These are phyloP conservation scores for Lentinula sp. DNA, from an alignment of 768 basidiomycete genomes.

Conservation along the genomic window DNA sequence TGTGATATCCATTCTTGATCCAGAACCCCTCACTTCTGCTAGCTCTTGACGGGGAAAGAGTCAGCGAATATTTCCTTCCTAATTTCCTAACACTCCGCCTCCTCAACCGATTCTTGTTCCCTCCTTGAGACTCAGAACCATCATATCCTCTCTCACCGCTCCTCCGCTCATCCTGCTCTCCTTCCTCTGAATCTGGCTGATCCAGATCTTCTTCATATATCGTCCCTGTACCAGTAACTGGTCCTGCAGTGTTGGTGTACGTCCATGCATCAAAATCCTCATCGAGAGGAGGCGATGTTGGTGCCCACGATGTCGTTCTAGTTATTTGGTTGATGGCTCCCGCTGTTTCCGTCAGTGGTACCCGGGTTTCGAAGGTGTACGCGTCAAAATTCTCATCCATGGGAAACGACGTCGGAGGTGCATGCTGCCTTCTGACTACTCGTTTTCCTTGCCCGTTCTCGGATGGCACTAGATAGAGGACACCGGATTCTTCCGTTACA, in stretches of 20 bases:
- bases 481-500: constrained; percentile 23
- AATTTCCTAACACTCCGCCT: background rate
- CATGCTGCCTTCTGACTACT: constrained; percentile 28
- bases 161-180: background rate
- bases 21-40: background rate
- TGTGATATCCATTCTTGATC: background rate
- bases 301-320: constrained; percentile 9
- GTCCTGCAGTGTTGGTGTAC: constrained; percentile 10
- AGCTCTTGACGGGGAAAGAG: background rate
- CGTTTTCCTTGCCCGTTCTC: constrained; percentile 29
- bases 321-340: background rate
- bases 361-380: constrained; percentile 19
- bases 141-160: background rate
- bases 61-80: background rate
- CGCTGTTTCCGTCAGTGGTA: background rate
- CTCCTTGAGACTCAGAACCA: background rate
- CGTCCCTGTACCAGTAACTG: background rate
- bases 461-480: constrained; percentile 35
- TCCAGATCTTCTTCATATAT: constrained; percentile 2
- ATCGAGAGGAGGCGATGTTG: constrained; percentile 24
- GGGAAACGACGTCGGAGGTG: constrained; percentile 32
- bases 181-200: background rate
- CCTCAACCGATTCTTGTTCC: background rate
- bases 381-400: constrained; percentile 37
- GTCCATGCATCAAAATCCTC: constrained; percentile 34